A percentile compares a stretch with the other conserved stretches of the same genome.
phyloP scores from a whole-genome alignment of 768 basidiomycete genomes.

The Suillus luteus region DNA sequence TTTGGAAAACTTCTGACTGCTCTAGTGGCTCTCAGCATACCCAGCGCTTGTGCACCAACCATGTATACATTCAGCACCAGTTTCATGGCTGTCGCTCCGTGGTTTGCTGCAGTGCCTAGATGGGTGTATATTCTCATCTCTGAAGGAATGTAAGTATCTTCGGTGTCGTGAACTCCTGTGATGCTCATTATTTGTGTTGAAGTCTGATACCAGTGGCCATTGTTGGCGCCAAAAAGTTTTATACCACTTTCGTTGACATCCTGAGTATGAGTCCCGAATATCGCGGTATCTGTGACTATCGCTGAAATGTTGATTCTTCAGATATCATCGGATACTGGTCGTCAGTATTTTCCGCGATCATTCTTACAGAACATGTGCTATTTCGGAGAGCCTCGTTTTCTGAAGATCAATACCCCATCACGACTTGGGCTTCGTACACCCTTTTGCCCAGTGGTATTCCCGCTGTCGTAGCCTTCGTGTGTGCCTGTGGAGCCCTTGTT shows the following conservation, averaged over 20 bases:
- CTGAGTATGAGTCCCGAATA: constrained; percentile 30
- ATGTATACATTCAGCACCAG: constrained; percentile 58
- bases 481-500: constrained; percentile 41
- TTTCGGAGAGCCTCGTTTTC: constrained; percentile 38
- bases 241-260: constrained; percentile 45
- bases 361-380: constrained; percentile 46
- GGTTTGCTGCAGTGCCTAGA: constrained; percentile 42
- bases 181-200: constrained; percentile 1
- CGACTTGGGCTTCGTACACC: constrained; percentile 37
- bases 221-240: constrained; percentile 47
- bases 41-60: constrained; percentile 57
- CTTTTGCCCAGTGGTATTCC: constrained; percentile 44
- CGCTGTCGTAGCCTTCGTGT: constrained; percentile 42
- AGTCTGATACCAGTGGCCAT: constrained; percentile 51
- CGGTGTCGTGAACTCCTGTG: not conserved
- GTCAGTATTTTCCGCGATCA: constrained; percentile 37
- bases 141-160: constrained; percentile 41
- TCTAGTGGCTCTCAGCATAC: constrained; percentile 53
- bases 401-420: constrained; percentile 37
- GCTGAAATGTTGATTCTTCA: constrained; percentile 2
- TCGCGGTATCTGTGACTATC: not conserved
- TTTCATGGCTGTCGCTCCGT: constrained; percentile 39
- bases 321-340: constrained; percentile 51
- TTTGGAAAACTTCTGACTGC: constrained; percentile 52
- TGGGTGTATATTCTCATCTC: constrained; percentile 50